Conservation (phyloP, 2,329 filamentous ascomycete genomes). For the Trichoderma pleuroti region DNA sequence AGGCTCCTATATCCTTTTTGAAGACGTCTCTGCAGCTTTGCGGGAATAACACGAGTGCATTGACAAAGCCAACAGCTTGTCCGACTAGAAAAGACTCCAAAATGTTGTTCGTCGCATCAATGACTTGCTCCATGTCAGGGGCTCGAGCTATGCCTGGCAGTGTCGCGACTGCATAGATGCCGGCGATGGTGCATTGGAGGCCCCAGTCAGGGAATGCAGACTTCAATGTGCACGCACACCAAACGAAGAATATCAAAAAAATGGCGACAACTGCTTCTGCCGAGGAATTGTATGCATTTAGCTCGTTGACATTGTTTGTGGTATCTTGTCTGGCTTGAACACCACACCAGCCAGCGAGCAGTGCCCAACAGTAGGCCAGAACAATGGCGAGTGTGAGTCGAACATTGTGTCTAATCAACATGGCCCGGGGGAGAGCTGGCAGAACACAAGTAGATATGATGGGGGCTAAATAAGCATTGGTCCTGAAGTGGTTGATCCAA, state of each 20-base stretch:
- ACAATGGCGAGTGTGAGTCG: background rate
- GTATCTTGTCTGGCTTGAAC: background rate
- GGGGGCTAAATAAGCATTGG: background rate
- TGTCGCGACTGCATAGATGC: background rate
- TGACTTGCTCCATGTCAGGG: background rate
- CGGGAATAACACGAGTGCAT: background rate
- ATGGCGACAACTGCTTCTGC: background rate
- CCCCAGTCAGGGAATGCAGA: background rate
- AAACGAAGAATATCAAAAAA: background rate
- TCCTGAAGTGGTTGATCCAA: background rate
- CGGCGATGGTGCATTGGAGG: background rate
- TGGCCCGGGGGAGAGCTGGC: background rate
- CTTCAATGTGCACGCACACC: background rate
- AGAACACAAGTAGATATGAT: background rate
- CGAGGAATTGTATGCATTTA: background rate
- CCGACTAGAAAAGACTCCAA: background rate
- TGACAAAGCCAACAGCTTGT: background rate
- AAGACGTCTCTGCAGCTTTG: background rate
- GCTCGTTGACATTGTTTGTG: background rate
- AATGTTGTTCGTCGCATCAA: background rate
- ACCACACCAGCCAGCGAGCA: background rate
- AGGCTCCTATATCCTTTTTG: background rate
- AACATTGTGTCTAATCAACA: background rate
- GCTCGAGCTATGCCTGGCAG: background rate
- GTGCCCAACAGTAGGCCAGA: background rate